phyloP scores from a whole-genome alignment of 139 green algal species.

The Trebouxia sp. region DNA sequence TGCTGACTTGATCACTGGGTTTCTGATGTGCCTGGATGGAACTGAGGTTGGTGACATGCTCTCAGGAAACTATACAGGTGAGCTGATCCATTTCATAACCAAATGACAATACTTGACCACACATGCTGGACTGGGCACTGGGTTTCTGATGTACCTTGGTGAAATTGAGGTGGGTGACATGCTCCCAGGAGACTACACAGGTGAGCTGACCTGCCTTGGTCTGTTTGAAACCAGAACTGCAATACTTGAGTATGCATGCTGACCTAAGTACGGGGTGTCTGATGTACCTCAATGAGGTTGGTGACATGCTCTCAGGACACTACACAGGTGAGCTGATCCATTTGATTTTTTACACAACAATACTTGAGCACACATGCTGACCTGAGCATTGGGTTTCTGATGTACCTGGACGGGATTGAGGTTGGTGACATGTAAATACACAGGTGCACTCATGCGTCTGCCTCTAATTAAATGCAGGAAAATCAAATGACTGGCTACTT shows the following conservation, averaged over 20 bases:
- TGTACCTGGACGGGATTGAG: background rate
- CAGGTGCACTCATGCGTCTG: background rate
- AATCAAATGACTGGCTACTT: no score
- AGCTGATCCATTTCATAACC: background rate
- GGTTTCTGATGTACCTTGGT: background rate
- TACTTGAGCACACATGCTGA: constrained; percentile 5
- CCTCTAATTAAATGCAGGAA: no score
- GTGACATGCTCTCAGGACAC: background rate
- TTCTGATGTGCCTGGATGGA: constrained; percentile 8
- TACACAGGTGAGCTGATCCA: background rate
- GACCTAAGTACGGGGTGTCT: background rate
- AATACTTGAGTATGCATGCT: background rate
- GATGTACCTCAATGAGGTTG: background rate
- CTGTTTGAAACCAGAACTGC: no score
- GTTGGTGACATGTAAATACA: background rate
- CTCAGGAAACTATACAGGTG: background rate
- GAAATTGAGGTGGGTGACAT: background rate
- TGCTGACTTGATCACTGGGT: background rate
- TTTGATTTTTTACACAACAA: no score
- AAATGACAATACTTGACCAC: no score
- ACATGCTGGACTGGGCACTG: background rate
- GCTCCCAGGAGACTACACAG: background rate
- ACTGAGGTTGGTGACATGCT: background rate
- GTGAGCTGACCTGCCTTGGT: background rate
- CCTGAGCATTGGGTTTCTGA: background rate